A percentile compares a stretch with the other conserved stretches of the same genome.
phyloP scores from a whole-genome alignment of 768 basidiomycete genomes.

The Macrocybe gigantea region DNA sequence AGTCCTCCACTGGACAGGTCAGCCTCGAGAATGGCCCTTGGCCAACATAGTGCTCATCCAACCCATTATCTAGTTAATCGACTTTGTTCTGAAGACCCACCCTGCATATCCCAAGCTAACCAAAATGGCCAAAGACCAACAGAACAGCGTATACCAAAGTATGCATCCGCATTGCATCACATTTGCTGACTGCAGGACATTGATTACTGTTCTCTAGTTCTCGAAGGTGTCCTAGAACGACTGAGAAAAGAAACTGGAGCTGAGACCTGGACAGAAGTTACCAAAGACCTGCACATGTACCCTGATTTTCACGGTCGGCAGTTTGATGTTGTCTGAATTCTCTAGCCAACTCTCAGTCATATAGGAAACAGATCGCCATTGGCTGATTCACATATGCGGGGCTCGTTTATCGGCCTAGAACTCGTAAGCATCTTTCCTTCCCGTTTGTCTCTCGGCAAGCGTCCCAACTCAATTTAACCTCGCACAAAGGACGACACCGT shows the following conservation, averaged over 20 bases:
- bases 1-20: constrained; percentile 96
- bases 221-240: constrained; percentile 68
- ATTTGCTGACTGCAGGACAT: not conserved
- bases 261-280: constrained; percentile 73
- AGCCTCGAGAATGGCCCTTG: constrained; percentile 3
- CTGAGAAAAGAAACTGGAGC: constrained; percentile 49
- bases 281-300: constrained; percentile 89
- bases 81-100: constrained; percentile 92
- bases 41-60: not conserved
- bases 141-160: constrained; percentile 58
- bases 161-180: not conserved
- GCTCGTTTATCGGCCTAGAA: constrained; percentile 82
- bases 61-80: constrained; percentile 58
- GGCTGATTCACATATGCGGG: constrained; percentile 93
- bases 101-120: constrained; percentile 73
- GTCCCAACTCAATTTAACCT: not conserved
- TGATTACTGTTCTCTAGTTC: constrained; percentile 34
- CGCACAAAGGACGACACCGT: constrained; percentile 56
- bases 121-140: constrained; percentile 51
- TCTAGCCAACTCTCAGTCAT: not conserved
- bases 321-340: not conserved
- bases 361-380: constrained; percentile 94
- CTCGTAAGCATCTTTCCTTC: constrained; percentile 39
- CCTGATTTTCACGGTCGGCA: constrained; percentile 84
- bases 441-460: not conserved